Conservation (phyloP, 2,329 filamentous ascomycete species). For the Periconia digitata region DNA sequence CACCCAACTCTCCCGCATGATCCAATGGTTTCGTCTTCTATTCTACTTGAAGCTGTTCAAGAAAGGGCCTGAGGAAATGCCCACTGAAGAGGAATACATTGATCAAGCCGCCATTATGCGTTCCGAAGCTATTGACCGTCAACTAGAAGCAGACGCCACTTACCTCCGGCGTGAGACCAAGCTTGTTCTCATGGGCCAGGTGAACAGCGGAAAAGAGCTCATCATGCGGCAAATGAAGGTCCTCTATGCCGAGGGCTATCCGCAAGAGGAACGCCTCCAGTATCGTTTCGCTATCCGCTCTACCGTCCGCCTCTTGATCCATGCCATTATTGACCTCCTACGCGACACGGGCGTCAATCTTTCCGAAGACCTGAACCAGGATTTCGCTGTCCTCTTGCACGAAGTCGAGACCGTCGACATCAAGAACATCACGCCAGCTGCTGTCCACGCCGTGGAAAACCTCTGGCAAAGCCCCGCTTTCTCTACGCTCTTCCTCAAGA, state of each 20-base stretch:
- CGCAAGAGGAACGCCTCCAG: slow-evolving; percentile 29
- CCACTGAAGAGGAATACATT: slow-evolving; percentile 35
- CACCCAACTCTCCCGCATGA: slow-evolving; percentile 33
- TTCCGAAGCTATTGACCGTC: slow-evolving; percentile 39
- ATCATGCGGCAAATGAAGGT: slow-evolving; percentile 42
- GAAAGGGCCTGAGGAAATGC: slow-evolving; percentile 16
- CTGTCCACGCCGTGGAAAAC: slow-evolving; percentile 26
- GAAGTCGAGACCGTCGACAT: slow-evolving; percentile 35
- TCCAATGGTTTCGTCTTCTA: slow-evolving; percentile 35
- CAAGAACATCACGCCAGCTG: slow-evolving; percentile 25
- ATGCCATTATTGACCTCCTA: slow-evolving; percentile 39
- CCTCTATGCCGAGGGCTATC: slow-evolving; percentile 36
- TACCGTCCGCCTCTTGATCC: slow-evolving; percentile 36
- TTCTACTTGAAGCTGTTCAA: slow-evolving; percentile 31
- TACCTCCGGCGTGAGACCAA: slow-evolving; percentile 37
- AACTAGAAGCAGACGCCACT: slow-evolving; percentile 35
- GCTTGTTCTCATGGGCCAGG: slow-evolving; percentile 32
- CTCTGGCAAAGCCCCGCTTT: slow-evolving; percentile 35
- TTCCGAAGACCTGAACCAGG: slow-evolving; percentile 23
- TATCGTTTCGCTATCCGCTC: slow-evolving; percentile 29
- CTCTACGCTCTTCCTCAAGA: slow-evolving; percentile 34
- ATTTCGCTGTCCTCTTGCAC: slow-evolving; percentile 37
- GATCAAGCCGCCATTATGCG: slow-evolving; percentile 33
- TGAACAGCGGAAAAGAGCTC: slow-evolving; percentile 36
- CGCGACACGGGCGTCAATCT: slow-evolving; percentile 38